These are phyloP conservation scores for Elymus sibiricus DNA, from an alignment of 176 grass and related monocot genomes.

Conservation along the genomic window DNA sequence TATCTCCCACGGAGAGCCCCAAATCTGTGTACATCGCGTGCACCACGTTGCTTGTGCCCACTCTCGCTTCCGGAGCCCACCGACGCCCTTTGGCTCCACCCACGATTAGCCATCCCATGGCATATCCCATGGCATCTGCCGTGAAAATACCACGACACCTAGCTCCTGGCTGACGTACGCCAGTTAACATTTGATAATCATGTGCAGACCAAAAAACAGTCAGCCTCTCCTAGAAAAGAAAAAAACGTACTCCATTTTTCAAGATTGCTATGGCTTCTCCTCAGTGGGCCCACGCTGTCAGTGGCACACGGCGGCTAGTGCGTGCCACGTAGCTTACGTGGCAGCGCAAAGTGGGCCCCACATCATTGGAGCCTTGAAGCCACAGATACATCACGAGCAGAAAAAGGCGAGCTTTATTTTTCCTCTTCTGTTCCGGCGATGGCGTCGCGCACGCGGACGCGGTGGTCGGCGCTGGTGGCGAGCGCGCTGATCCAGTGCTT, in stretches of 20 bases:
- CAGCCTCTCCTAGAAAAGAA: no score
- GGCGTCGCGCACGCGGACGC: constrained; percentile 21
- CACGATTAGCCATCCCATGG: no score
- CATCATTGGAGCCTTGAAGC: background rate
- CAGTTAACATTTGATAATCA: no score
- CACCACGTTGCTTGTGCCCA: no score
- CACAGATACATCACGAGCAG: background rate
- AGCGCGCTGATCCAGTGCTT: constrained; percentile 69
- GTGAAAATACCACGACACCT: no score
- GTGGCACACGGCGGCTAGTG: background rate
- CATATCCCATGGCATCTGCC: no score
- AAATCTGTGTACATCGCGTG: no score
- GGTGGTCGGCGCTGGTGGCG: constrained; percentile 73
- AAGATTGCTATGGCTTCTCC: background rate
- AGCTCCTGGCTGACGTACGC: no score
- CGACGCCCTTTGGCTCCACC: no score
- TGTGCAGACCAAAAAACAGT: no score
- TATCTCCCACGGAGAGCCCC: no score
- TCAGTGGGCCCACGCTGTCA: background rate
- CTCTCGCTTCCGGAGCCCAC: no score
- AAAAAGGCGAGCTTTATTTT: background rate
- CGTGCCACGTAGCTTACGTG: background rate
- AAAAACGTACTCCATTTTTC: background rate
- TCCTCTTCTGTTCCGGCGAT: background rate
- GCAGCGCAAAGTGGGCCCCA: background rate